Evolutionary conservation across 2,329 filamentous ascomycete genomes (phyloP), one percentile per base, ranked within the genome.

Genomic region (Thelonectria olida): DNA sequence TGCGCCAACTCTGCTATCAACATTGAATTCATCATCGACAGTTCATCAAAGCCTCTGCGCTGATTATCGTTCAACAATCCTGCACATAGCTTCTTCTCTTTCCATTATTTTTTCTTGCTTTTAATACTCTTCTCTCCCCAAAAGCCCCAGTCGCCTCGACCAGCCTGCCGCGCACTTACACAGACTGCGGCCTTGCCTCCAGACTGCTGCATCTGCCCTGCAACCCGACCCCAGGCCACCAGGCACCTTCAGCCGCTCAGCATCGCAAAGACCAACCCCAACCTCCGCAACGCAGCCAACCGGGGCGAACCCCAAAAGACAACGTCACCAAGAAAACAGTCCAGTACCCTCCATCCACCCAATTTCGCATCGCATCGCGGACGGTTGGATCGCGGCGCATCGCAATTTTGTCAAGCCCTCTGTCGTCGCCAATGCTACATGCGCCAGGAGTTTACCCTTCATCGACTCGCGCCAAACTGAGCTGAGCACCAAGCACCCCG

Each of bases 281-380:
- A 44, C 48, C 54, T 66, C 57, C 61, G 67, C 66, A 65, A 60
- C 62, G 67, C 55, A 60, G 68, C 64, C 68, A 71, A 69, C 68
- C 68, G 62, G 68, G 54, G 58, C 48, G 57, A 54, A 13, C 38
- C 44, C 53, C 51, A 62, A 65, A 47, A 61, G 49, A 62, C 31
- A 61, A 64, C 64, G 60, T 54, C 67, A 57, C 65, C 61, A 55
- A n/a, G n/a, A n/a, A 57, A 45, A 42, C 36, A 52, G n/a, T 36
- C n/a, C 36, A 48, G 45, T 50, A 54, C 39, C 42, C 50, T 48
- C 52, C 39, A 23, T 41, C 23, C 15, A 22, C 57, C 58, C 25
- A 17, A 41, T 17, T 25, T 54, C 49, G 57, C 47, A 61, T 50
- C 51, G 19, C 50, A 48, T 50, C 42, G 38, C 58, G 56, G 53